Percentiles rank a stretch among this genome's conserved stretches.
phyloP scores from a whole-genome alignment of 148 eudicot species.

The Chenopodium berlandieri region DNA sequence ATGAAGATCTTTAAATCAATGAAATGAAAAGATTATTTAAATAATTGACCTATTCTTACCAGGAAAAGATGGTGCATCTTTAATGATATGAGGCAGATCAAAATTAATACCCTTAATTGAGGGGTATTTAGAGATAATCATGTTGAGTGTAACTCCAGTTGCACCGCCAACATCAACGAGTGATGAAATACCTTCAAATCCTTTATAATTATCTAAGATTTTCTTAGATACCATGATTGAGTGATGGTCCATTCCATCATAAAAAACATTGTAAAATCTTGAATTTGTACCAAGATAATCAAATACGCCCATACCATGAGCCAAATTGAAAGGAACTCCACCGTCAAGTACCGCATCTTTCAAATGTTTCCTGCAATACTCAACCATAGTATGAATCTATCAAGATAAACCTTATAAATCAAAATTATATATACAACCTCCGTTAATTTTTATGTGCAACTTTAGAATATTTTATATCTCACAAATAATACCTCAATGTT shows the following conservation, averaged over 20 bases:
- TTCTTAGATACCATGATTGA: neutral
- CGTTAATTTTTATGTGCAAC: no score
- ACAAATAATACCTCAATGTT: no score
- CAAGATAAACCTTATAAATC: no score
- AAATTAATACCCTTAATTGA: conserved; percentile 1
- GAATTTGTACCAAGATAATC: neutral
- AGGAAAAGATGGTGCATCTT: neutral
- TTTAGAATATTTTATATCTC: no score
- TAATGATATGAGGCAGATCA: neutral
- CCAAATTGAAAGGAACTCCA: neutral
- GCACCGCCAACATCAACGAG: conserved; percentile 6
- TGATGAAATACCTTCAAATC: neutral
- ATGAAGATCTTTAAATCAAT: no score
- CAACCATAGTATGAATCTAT: no score
- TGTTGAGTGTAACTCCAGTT: neutral
- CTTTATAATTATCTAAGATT: neutral
- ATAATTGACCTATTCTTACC: neutral
- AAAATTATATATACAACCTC: no score
- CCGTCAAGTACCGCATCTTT: neutral
- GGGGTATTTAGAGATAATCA: neutral
- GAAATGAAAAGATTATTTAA: no score
- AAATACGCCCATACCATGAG: neutral
- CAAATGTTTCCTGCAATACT: neutral
- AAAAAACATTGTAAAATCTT: neutral
- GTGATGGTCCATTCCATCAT: neutral